A percentile compares a stretch with the other conserved stretches of the same genome.
phyloP scores from a whole-genome alignment of 106 monocot species.

The Phalaenopsis aphrodite region DNA sequence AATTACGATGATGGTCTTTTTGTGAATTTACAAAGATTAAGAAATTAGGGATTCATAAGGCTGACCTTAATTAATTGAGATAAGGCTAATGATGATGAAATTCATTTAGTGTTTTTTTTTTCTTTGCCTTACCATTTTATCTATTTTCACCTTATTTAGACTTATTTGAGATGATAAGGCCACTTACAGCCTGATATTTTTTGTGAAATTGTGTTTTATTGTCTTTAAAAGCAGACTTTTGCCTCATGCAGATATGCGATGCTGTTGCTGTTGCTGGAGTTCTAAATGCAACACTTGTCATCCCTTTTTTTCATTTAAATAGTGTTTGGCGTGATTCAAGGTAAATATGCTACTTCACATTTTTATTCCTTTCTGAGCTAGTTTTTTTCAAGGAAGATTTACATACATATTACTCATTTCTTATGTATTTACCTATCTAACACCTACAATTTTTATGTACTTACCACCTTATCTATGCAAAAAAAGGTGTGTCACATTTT shows the following conservation, averaged over 20 bases:
- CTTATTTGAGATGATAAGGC: not conserved
- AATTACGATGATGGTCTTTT: not conserved
- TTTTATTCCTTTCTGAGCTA: not conserved
- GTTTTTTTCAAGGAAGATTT: not conserved
- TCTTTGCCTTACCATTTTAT: not conserved
- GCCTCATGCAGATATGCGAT: slow-evolving; percentile 82
- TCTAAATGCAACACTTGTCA: slow-evolving; percentile 93
- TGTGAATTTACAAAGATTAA: too few species aligned
- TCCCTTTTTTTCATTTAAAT: slow-evolving; percentile 82
- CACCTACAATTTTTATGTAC: too few species aligned
- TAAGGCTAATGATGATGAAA: too few species aligned
- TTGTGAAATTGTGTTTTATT: not conserved
- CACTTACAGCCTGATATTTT: not conserved
- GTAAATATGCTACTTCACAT: slow-evolving; percentile 15
- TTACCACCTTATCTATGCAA: too few species aligned
- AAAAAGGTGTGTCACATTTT: too few species aligned
- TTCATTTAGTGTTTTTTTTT: not conserved
- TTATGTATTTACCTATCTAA: too few species aligned
- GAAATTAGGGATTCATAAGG: too few species aligned
- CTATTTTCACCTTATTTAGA: not conserved
- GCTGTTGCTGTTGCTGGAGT: slow-evolving; percentile 90
- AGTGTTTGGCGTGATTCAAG: slow-evolving; percentile 99
- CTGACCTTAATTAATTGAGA: too few species aligned
- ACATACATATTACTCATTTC: too few species aligned
- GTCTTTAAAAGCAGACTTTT: slow-evolving; percentile 4